Conservation (phyloP, 768 basidiomycete species). For the Mycena metata region DNA sequence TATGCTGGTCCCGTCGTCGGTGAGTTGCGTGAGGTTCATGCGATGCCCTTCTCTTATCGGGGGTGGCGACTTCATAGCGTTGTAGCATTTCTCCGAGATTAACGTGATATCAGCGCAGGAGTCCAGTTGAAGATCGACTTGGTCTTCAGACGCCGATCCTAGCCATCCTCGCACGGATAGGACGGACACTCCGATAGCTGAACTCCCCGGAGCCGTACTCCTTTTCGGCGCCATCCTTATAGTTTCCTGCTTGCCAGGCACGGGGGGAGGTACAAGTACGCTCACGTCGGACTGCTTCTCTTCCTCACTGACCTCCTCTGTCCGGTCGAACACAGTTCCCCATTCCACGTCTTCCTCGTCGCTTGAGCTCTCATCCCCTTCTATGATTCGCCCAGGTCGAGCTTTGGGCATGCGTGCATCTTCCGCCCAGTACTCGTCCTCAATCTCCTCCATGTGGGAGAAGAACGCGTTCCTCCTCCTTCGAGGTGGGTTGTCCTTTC, state of each 20-base stretch:
- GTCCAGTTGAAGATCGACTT: not conserved
- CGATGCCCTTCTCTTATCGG: not conserved
- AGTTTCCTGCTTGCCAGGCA: too few species aligned
- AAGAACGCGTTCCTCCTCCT: too few species aligned
- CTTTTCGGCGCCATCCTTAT: too few species aligned
- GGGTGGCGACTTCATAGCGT: not conserved
- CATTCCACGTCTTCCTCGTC: too few species aligned
- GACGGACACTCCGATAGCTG: constrained; percentile 8
- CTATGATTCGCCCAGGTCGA: not conserved
- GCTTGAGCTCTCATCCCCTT: not conserved
- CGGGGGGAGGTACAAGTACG: too few species aligned
- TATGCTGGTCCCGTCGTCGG: not conserved
- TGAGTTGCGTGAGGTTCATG: not conserved
- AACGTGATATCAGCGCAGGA: constrained; percentile 6
- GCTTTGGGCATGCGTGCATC: not conserved
- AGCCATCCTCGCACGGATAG: not conserved
- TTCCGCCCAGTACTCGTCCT: not conserved
- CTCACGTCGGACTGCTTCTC: too few species aligned
- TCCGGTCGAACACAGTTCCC: too few species aligned
- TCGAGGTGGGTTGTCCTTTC: not conserved
- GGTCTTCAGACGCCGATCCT: not conserved
- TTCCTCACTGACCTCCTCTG: too few species aligned
- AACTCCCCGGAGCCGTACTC: not conserved
- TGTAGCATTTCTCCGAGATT: not conserved
- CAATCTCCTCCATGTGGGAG: not conserved